Percentiles rank a stretch among this genome's conserved stretches.
These are phyloP conservation scores for Sphenostylis stenocarpa DNA, from an alignment of 306 rosid species.

Conservation along the genomic window DNA sequence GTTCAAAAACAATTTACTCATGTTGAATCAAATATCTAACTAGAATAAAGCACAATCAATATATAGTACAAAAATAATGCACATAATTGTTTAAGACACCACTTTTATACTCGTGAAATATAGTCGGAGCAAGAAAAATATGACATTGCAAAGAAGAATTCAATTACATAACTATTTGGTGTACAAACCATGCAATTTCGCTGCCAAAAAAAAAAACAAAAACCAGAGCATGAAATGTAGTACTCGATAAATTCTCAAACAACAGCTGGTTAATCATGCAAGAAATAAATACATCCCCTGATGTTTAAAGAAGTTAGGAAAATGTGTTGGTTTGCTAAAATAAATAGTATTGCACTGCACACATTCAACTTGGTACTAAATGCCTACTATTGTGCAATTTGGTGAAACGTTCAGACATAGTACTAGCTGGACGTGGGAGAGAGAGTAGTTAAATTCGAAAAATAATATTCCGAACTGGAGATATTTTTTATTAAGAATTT, in stretches of 20 bases:
- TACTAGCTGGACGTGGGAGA: neutral
- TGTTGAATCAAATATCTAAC: neutral
- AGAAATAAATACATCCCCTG: neutral
- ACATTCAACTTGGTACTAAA: neutral
- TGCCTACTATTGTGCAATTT: neutral
- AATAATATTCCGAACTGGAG: neutral
- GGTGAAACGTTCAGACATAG: neutral
- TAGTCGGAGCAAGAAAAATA: too few relatives aligned
- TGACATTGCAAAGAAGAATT: too few relatives aligned
- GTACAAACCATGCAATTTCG: neutral
- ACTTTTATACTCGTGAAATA: too few relatives aligned
- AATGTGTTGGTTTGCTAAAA: neutral
- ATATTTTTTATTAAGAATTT: neutral
- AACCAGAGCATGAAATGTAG: neutral
- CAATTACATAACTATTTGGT: neutral
- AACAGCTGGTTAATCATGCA: neutral
- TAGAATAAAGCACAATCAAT: neutral
- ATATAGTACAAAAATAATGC: too few relatives aligned
- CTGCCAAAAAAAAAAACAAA: neutral
- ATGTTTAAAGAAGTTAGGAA: neutral
- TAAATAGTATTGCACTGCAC: neutral
- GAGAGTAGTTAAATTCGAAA: neutral
- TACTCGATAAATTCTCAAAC: neutral
- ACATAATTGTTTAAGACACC: too few relatives aligned
- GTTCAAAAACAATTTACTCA: neutral